A percentile compares a stretch with the other conserved stretches of the same genome.
Conservation (phyloP, 1,284 basidiomycete species). For the Microbotryum intermedium region DNA sequence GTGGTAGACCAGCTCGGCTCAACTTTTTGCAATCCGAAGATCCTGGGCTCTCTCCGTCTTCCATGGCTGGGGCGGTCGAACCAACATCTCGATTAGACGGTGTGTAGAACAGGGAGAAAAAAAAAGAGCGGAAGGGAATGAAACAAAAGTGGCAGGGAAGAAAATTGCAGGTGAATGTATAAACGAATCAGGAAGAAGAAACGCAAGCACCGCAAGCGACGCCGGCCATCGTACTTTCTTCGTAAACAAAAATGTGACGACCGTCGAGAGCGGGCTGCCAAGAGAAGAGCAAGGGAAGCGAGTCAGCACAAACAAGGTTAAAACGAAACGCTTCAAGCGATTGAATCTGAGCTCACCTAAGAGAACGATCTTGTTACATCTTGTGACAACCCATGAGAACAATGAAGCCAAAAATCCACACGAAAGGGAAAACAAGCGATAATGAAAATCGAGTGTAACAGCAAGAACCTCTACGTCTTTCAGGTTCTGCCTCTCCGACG, state of each 20-base stretch:
- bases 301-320: constrained; percentile 22
- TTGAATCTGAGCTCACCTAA: too few relatives aligned
- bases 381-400: too few relatives aligned
- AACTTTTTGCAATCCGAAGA: background rate
- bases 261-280: constrained; percentile 4
- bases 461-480: too few relatives aligned
- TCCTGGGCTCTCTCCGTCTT: background rate
- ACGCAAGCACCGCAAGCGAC: background rate
- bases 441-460: too few relatives aligned
- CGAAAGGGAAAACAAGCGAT: too few relatives aligned
- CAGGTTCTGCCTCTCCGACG: too few relatives aligned
- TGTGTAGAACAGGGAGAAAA: background rate
- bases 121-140: constrained; percentile 1
- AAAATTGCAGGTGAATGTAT: background rate
- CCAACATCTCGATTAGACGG: too few relatives aligned
- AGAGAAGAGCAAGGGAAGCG: constrained; percentile 9
- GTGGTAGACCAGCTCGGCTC: too few relatives aligned
- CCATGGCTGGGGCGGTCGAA: background rate
- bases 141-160: background rate
- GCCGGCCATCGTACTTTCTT: background rate
- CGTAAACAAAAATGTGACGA: background rate
- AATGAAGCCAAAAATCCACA: too few relatives aligned
- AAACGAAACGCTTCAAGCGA: background rate
- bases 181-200: background rate
- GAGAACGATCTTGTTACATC: too few relatives aligned